Base-by-base conservation (phyloP, 148 eudicot species). In the Heliosperma pusillum region DNA sequence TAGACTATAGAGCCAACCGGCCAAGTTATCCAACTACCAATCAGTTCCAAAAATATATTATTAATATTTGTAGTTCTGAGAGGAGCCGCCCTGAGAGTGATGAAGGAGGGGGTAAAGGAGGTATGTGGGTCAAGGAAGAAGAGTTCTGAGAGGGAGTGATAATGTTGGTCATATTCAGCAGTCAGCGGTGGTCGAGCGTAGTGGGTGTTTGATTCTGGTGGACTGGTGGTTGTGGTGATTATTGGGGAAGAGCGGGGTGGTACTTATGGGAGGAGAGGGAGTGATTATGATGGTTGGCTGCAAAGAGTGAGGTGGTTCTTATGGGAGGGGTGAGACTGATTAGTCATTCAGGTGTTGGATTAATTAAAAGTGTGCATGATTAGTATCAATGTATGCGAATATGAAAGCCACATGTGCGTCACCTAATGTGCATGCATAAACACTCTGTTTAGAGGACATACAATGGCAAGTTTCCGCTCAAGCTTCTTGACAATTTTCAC, bases 401-500 rank as follows among this genome's bases (percentile, higher is more conserved):
- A 50, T 17, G 53, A 11, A 47, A 13, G 53, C 53, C 53, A 47
- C 15, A 47, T 47, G 12, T 45, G 12, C 11, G 53, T 47, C 53
- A 47, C 53, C 11, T 13, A 47, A 47, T 65, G 19, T 13, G 69
- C 27, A 56, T 64, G 17, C 74, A 7, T 27, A 15, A 16, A 4
- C 16, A 27, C 59, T 1, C 68, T 53, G 70, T 70, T 71, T 27
- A n/a, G 20, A 73, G 70, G 74, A 88, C 97, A 87, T 89, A 94
- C 98, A 76, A 89, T 76, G 82, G 78, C 83, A 76, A 95, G 98
- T 87, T 95, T 95, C 70, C 75, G 71, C 52, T 95, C 97, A 25
- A 95, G 96, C 87, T 92, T 95, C 78, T 85, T 87, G 55, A 95
- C 88, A 81, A 95, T 91, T 69, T 85, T 73, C 78, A 89, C 88